A percentile compares a stretch with the other conserved stretches of the same genome.
phyloP scores from a whole-genome alignment of 805 yeast species.

The Saturnispora kantuleensis region DNA sequence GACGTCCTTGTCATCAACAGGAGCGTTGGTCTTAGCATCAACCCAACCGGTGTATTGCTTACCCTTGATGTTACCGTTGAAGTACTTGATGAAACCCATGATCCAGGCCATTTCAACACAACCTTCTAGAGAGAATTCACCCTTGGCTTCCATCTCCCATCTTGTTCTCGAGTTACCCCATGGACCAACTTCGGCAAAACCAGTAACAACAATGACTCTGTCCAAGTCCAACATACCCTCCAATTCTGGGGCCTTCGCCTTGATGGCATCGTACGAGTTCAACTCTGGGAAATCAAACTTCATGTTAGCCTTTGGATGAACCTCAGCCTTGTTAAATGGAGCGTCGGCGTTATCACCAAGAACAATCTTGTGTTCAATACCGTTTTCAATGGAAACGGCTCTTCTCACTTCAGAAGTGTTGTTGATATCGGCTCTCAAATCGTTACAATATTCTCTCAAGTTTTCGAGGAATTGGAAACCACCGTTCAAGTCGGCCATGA shows the following conservation, averaged over 20 bases:
- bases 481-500: slow-evolving; percentile 97
- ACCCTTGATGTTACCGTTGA: slow-evolving; percentile 82
- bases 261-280: slow-evolving; percentile 67
- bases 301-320: slow-evolving; percentile 93
- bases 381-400: slow-evolving; percentile 89
- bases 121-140: slow-evolving; percentile 94
- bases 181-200: slow-evolving; percentile 98
- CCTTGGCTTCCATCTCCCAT: slow-evolving; percentile 98
- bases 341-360: slow-evolving; percentile 84
- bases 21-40: slow-evolving; percentile 84
- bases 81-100: slow-evolving; percentile 95
- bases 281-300: slow-evolving; percentile 87
- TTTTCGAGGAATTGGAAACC: slow-evolving; percentile 91
- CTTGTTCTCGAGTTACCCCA: slow-evolving; percentile 99
- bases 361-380: slow-evolving; percentile 77
- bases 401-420: slow-evolving; percentile 88
- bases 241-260: slow-evolving; percentile 58
- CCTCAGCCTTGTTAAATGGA: slow-evolving; percentile 64
- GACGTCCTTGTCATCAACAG: slow-evolving; percentile 91
- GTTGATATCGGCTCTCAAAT: slow-evolving; percentile 64
- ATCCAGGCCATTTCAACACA: slow-evolving; percentile 99
- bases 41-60: slow-evolving; percentile 96
- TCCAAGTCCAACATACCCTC: slow-evolving; percentile 91
- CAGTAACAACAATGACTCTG: slow-evolving; percentile 88
- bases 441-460: slow-evolving; percentile 77